phyloP scores from a whole-genome alignment of 805 yeast species.

The Naumovozyma baii region DNA sequence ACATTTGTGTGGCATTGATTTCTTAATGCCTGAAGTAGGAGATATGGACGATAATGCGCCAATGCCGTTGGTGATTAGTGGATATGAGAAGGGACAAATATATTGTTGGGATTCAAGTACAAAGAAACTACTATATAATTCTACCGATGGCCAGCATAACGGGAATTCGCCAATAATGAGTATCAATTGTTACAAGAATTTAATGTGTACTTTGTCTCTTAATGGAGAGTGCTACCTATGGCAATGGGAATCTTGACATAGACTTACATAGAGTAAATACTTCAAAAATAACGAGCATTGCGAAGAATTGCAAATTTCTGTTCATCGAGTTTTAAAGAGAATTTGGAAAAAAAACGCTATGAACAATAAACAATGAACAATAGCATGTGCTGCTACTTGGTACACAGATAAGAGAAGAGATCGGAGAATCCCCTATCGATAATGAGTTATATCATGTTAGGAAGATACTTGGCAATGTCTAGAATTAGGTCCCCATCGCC shows the following conservation, averaged over 20 bases:
- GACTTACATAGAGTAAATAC: too few species aligned
- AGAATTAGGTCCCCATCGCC: too few species aligned
- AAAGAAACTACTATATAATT: slow-evolving; percentile 13
- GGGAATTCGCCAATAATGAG: slow-evolving; percentile 17
- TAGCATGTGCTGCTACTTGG: too few species aligned
- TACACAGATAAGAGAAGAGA: too few species aligned
- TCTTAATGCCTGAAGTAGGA: slow-evolving; percentile 14
- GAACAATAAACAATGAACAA: too few species aligned
- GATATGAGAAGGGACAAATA: slow-evolving; percentile 22
- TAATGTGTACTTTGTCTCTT: slow-evolving; percentile 20
- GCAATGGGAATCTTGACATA: slow-evolving; percentile 11
- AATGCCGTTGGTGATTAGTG: slow-evolving; percentile 22
- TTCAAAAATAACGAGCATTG: too few species aligned
- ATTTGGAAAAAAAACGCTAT: too few species aligned
- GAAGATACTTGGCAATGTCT: too few species aligned
- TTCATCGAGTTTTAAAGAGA: too few species aligned
- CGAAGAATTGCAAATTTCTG: too few species aligned
- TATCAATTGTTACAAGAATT: slow-evolving; percentile 12
- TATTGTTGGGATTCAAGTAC: slow-evolving; percentile 21
- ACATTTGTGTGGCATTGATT: slow-evolving; percentile 25
- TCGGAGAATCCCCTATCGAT: too few species aligned
- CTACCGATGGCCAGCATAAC: slow-evolving; percentile 7
- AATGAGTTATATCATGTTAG: too few species aligned
- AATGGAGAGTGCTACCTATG: slow-evolving; percentile 24
- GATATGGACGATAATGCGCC: slow-evolving; percentile 5